A percentile compares a stretch with the other conserved stretches of the same genome.
Conservation (phyloP, 1,284 basidiomycete species). For the Ganoderma meredithae region DNA sequence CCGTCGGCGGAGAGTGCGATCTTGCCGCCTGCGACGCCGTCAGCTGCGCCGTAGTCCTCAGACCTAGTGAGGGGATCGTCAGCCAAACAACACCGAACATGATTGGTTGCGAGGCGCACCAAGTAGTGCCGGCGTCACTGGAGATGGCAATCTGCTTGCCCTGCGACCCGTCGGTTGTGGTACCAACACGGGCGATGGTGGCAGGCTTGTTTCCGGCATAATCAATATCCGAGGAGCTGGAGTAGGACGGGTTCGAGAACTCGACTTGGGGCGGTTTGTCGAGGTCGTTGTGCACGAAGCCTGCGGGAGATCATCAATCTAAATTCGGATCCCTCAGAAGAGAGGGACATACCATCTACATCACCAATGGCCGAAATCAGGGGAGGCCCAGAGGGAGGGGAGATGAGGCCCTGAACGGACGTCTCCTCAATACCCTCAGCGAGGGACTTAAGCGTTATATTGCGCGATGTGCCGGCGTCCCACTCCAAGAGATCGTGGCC, state of each 20-base stretch:
- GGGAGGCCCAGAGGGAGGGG: slow-evolving; percentile 53
- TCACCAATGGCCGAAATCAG: slow-evolving; percentile 69
- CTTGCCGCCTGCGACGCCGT: slow-evolving; percentile 59
- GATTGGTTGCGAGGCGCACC: slow-evolving; percentile 40
- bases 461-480: slow-evolving; percentile 56
- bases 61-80: slow-evolving; percentile 38
- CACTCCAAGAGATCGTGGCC: slow-evolving; percentile 62
- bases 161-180: slow-evolving; percentile 42
- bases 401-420: slow-evolving; percentile 60
- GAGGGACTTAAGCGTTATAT: slow-evolving; percentile 64
- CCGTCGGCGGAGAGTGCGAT: slow-evolving; percentile 65
- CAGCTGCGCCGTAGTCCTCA: slow-evolving; percentile 60
- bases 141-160: slow-evolving; percentile 66
- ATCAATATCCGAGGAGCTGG: slow-evolving; percentile 60
- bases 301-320: slow-evolving; percentile 22
- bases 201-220: slow-evolving; percentile 63
- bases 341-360: slow-evolving; percentile 51
- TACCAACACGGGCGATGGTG: slow-evolving; percentile 60
- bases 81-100: not conserved
- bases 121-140: slow-evolving; percentile 59
- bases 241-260: slow-evolving; percentile 59
- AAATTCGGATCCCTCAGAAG: not conserved
- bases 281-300: slow-evolving; percentile 55
- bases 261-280: slow-evolving; percentile 50
- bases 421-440: slow-evolving; percentile 74